Base-by-base conservation (phyloP, 805 yeast genomes). In the Saccharomyces jurei region DNA sequence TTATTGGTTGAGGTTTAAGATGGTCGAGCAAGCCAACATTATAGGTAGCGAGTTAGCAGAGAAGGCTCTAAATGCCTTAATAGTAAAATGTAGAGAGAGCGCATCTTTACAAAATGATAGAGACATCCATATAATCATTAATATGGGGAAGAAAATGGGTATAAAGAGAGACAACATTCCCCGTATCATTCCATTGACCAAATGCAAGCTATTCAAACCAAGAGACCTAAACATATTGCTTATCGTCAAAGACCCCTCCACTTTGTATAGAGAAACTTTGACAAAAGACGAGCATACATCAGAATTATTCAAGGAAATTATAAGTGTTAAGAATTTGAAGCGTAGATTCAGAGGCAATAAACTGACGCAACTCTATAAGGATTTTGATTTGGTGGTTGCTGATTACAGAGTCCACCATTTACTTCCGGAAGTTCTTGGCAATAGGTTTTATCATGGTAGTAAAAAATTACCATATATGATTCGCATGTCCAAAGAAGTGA, bases 211-310 rank as follows among this genome's bases (percentile, higher is more conserved):
- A 54, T 78, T 77, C 52, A 75, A 74, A 54, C 65, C 81, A 2
- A 76, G 77, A 22, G 77, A 78, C 22, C 72, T 78, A 50, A 72
- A 81, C 25, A 77, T 86, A 4, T 65, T 87, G 3, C 72, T 89
- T 21, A 76, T 89, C 13, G 85, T 92, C 8, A 87, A 85, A 58
- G 94, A 88, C 63, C 91, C 92, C 1, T 79, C 84, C 4, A 73
- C 79, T 4, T 74, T 76, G 6, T 87, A 81, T 61, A 73, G 82
- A 36, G 74, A 73, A 10, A 74, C 77, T 4, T 65, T 87, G 4
- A 72, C 70, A 29, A 76, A 77, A 54, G 81, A 75, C 17, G 73
- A 81, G 1, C 75, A 79, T 1, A 83, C 90, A 0, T 81, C 82
- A 52, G 87, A 84, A 54, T 58, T 74, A 41, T 86, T 87, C 66